Percentiles rank a stretch among this genome's conserved stretches.
These are phyloP conservation scores for Kwoniella newhampshirensis DNA, from an alignment of 768 basidiomycete species.

Conservation along the genomic window DNA sequence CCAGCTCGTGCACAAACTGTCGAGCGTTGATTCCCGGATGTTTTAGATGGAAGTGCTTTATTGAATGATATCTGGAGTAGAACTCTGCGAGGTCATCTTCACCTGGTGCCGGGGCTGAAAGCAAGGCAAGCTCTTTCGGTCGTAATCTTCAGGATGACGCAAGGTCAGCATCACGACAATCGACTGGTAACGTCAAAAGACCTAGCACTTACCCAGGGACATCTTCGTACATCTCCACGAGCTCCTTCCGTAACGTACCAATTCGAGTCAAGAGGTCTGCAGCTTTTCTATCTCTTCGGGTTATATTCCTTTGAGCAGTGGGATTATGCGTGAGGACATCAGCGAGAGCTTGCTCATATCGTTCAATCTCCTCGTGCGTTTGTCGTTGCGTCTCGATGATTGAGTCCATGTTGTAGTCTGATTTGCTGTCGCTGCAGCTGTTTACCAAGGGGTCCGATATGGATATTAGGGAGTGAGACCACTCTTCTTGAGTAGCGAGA, in stretches of 20 bases:
- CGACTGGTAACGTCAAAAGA: too few relatives aligned
- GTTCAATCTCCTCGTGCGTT: slow-evolving; percentile 92
- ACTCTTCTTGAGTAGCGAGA: too few relatives aligned
- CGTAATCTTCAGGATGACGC: slow-evolving; percentile 53
- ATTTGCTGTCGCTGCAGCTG: too few relatives aligned
- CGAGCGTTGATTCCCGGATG: slow-evolving; percentile 80
- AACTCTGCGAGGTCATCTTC: slow-evolving; percentile 77
- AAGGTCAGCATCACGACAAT: too few relatives aligned
- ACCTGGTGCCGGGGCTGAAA: slow-evolving; percentile 47
- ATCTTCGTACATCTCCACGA: slow-evolving; percentile 76
- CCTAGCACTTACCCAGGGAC: slow-evolving; percentile 61
- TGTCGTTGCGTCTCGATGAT: slow-evolving; percentile 90
- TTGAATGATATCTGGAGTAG: slow-evolving; percentile 90
- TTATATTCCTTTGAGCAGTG: slow-evolving; percentile 44
- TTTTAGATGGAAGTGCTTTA: slow-evolving; percentile 93
- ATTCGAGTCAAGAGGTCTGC: slow-evolving; percentile 85
- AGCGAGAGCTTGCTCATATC: slow-evolving; percentile 82
- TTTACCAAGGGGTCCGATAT: too few relatives aligned
- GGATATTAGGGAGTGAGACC: too few relatives aligned
- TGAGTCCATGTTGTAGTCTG: slow-evolving; percentile 70
- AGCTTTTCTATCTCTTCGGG: slow-evolving; percentile 76
- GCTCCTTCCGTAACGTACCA: slow-evolving; percentile 63
- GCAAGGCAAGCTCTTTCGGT: slow-evolving; percentile 41
- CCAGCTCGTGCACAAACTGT: slow-evolving; percentile 76
- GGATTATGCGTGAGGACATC: slow-evolving; percentile 66